These are phyloP conservation scores for Sphagnum fallax DNA, from an alignment of 228 moss, liverwort and hornwort species.

Conservation along the genomic window DNA sequence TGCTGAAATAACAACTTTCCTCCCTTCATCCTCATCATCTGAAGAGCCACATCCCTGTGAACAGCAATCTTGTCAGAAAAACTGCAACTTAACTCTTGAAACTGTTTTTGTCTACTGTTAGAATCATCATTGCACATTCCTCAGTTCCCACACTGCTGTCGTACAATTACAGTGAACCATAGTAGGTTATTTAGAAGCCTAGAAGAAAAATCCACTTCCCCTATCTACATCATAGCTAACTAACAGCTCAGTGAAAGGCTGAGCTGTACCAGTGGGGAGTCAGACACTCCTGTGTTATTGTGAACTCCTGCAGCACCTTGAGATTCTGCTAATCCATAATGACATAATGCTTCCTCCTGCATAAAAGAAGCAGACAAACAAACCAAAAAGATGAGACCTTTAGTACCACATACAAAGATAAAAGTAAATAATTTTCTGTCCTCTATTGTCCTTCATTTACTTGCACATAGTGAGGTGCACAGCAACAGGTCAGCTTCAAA, in stretches of 20 bases:
- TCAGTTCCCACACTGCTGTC: too few species aligned
- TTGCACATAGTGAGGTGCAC: too few species aligned
- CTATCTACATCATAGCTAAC: neutral
- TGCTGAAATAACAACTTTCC: constrained; percentile 33
- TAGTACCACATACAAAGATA: too few species aligned
- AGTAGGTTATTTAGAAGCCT: too few species aligned
- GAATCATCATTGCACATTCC: too few species aligned
- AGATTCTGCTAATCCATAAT: constrained; percentile 60
- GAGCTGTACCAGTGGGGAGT: constrained; percentile 24
- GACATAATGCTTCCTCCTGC: constrained; percentile 75
- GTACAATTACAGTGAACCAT: too few species aligned
- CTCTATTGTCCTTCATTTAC: too few species aligned
- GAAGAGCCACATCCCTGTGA: constrained; percentile 62
- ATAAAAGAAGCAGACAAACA: neutral
- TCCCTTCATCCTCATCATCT: constrained; percentile 56
- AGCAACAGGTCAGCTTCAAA: too few species aligned
- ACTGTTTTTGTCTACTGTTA: too few species aligned
- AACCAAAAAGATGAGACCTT: neutral
- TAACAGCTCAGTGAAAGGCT: neutral
- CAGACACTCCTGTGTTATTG: constrained; percentile 40
- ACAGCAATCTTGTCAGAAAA: neutral
- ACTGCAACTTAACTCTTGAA: too few species aligned
- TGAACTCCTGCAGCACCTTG: constrained; percentile 25
- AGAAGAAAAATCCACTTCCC: neutral
- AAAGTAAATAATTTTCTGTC: too few species aligned